Evolutionary conservation across 2,329 filamentous ascomycete genomes (phyloP).

Genomic region (Amphichorda felina): DNA sequence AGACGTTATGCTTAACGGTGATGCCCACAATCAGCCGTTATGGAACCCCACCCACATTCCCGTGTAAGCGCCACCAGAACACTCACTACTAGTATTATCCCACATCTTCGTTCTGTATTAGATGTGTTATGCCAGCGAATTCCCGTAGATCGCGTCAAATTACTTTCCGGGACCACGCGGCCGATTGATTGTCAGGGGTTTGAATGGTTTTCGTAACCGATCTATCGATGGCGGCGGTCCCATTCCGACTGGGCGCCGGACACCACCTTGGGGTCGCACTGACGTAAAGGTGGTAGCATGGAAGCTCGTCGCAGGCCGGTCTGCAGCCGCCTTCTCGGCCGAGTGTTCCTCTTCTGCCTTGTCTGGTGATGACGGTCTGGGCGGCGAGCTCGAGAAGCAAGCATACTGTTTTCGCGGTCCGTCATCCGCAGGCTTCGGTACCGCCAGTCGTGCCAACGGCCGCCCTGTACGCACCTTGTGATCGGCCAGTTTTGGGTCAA

Average conservation of each 20-base stretch:
- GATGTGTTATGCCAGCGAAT: too few species aligned
- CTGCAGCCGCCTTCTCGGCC: constrained; percentile 10
- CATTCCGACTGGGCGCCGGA: constrained; percentile 32
- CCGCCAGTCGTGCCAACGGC: constrained; percentile 20
- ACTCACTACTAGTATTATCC: too few species aligned
- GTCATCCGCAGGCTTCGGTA: constrained; percentile 10
- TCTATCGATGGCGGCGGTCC: constrained; percentile 36
- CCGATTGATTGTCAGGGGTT: constrained; percentile 40
- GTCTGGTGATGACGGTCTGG: constrained; percentile 13
- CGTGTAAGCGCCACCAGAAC: too few species aligned
- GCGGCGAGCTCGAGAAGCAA: constrained; percentile 47
- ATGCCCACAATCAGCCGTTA: not conserved
- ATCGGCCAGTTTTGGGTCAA: constrained; percentile 16
- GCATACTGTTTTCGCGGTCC: constrained; percentile 34
- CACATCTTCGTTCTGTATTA: too few species aligned
- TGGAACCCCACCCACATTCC: too few species aligned
- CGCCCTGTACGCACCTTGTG: constrained; percentile 30
- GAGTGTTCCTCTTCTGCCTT: constrained; percentile 9
- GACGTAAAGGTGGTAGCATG: constrained; percentile 38
- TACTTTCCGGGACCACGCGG: constrained; percentile 11
- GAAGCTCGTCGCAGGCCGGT: constrained; percentile 27
- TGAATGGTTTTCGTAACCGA: constrained; percentile 41
- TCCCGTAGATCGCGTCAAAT: not conserved
- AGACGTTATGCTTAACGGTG: constrained; percentile 5
- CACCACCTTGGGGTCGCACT: constrained; percentile 18